Base-by-base conservation (phyloP, 345 rosid genomes). In the Clausena lansium region DNA sequence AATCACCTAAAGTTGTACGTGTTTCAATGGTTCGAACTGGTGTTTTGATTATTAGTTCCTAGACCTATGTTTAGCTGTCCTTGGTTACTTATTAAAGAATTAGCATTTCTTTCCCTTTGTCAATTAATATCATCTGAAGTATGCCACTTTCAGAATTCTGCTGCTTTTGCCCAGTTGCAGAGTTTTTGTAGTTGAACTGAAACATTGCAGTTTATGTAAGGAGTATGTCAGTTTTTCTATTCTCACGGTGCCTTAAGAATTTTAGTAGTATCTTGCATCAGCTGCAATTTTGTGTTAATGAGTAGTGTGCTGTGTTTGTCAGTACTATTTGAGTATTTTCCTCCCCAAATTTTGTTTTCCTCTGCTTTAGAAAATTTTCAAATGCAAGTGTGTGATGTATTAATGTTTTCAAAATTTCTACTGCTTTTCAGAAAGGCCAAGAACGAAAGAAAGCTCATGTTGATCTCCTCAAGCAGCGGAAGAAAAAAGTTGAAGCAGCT, bases 391-490 rank as follows among this genome's bases (percentile, higher is more conserved):
- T 41, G 50, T 4, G 54, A 59, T 73, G 78, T 20, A 25, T 47
- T n/a, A 25, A 50, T 73, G 63, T 57, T 6, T 73, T 36, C 20
- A 27, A 25, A 0, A 4, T 67, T 39, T 36, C 3, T 25, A 45
- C 41, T 60, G 70, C 64, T 45, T 6, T 77, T 59, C 88, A 91
- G 94, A 89, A 78, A 27, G 81, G 82, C 4, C 79, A 89, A 67
- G 71, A 87, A 39, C 82, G 82, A 70, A 85, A 87, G 84, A 72
- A 77, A 35, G 90, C 79, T 22, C 69, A 70, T 0, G 77, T 87
- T 0, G 78, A 84, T 25, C 86, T 78, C 50, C 93, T 92, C 67
- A 84, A 86, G 87, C 82, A 90, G 76, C 81, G 94, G 62, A 92
- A 92, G 85, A 86, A 80, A 70, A 84, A 80, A 45, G 73, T 81